These are phyloP conservation scores for Coemansia brasiliensis DNA, from an alignment of 192 early-diverging fungal species.

Conservation along the genomic window DNA sequence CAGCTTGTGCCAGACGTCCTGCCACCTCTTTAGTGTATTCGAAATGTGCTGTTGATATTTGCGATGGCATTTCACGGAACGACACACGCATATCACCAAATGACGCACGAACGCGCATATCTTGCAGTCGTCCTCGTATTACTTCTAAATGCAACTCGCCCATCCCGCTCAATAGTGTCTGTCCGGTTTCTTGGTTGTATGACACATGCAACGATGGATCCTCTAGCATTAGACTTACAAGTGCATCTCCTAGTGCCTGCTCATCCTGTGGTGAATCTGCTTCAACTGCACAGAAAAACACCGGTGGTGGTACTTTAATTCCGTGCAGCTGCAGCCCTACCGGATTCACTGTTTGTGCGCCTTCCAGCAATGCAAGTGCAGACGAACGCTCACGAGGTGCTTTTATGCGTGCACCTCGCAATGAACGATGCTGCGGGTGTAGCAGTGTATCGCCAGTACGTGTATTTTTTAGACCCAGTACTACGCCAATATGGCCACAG, in stretches of 20 bases:
- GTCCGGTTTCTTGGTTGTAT: constrained; percentile 81
- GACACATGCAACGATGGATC: constrained; percentile 81
- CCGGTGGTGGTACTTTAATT: constrained; percentile 82
- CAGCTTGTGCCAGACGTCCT: constrained; percentile 64
- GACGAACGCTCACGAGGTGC: neutral
- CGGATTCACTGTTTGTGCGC: neutral
- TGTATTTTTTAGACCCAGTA: constrained; percentile 81
- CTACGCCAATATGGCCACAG: constrained; percentile 82
- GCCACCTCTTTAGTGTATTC: constrained; percentile 71
- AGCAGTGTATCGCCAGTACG: constrained; percentile 85
- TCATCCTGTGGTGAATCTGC: constrained; percentile 77
- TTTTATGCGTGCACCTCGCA: neutral
- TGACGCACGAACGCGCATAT: constrained; percentile 72
- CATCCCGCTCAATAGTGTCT: constrained; percentile 87
- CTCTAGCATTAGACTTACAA: constrained; percentile 75
- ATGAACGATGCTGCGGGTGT: constrained; percentile 55
- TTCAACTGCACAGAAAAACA: constrained; percentile 79
- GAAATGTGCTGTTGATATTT: constrained; percentile 27
- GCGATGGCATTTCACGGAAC: constrained; percentile 76
- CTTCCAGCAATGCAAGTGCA: constrained; percentile 19
- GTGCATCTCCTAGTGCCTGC: constrained; percentile 67
- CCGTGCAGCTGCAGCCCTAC: constrained; percentile 63
- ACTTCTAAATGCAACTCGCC: constrained; percentile 95
- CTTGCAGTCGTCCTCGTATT: constrained; percentile 76
- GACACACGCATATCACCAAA: constrained; percentile 86